Evolutionary conservation across 306 rosid genomes (phyloP).

Genomic region (Prosopis cineraria): DNA sequence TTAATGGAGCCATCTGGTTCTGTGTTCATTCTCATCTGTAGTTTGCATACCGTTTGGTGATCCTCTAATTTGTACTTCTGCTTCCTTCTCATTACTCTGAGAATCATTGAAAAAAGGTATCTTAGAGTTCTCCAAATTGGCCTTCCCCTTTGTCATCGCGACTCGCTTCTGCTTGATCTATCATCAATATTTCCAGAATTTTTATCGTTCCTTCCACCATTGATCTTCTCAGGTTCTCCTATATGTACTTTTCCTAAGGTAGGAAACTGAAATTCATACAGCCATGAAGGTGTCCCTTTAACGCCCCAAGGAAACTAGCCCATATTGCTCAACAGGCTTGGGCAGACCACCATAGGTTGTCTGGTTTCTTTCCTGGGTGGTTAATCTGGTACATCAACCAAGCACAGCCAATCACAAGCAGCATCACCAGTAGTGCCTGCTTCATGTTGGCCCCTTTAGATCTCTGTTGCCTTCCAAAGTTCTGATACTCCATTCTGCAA

Average conservation of each 20-base stretch:
- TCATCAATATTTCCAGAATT: constrained; percentile 13
- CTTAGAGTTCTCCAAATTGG: constrained; percentile 3
- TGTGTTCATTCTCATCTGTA: constrained; percentile 21
- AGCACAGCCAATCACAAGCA: constrained; percentile 43
- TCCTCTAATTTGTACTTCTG: constrained; percentile 9
- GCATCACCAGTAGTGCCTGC: constrained; percentile 39
- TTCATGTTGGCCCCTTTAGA: constrained; percentile 46
- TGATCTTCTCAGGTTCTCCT: constrained; percentile 8
- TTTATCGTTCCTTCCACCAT: no score
- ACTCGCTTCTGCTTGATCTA: neutral
- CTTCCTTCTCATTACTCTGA: neutral
- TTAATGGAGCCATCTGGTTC: constrained; percentile 17
- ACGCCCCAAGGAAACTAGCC: constrained; percentile 33
- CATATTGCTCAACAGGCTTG: constrained; percentile 21
- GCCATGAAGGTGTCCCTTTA: constrained; percentile 30
- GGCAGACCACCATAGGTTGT: constrained; percentile 15
- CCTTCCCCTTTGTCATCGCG: constrained; percentile 12
- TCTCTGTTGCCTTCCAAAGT: constrained; percentile 45
- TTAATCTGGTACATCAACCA: constrained; percentile 56
- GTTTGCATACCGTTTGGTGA: no score
- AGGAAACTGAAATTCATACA: constrained; percentile 28
- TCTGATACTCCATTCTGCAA: constrained; percentile 53
- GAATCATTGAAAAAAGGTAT: neutral
- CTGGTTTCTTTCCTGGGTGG: constrained; percentile 24
- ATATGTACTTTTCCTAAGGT: constrained; percentile 26